phyloP scores from a whole-genome alignment of 306 rosid genomes.

The Lathyrus sativus region DNA sequence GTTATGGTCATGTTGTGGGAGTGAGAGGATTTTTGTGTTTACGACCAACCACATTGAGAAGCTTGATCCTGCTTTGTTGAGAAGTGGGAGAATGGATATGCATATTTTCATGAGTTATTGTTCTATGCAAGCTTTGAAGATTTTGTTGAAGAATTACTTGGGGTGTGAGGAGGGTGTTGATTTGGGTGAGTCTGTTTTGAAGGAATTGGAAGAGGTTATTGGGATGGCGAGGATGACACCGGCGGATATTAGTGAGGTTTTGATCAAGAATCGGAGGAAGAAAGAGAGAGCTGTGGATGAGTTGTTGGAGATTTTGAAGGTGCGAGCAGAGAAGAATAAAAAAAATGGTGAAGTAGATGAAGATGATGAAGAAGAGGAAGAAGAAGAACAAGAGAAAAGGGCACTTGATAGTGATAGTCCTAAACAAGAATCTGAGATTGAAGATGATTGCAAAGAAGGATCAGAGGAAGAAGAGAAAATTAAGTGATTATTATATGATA shows the following conservation, averaged over 20 bases:
- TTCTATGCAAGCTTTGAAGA: constrained; percentile 65
- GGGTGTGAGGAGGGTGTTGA: constrained; percentile 49
- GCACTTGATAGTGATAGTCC: constrained; percentile 94
- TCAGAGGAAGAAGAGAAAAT: constrained; percentile 44
- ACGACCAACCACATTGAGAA: constrained; percentile 97
- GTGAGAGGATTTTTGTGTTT: constrained; percentile 92
- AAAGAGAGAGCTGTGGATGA: constrained; percentile 59
- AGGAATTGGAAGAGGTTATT: constrained; percentile 54
- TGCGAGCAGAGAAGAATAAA: constrained; percentile 53
- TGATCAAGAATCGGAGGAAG: constrained; percentile 76
- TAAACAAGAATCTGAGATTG: constrained; percentile 56
- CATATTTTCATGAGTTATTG: constrained; percentile 86
- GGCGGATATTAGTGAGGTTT: constrained; percentile 86
- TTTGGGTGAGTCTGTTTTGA: constrained; percentile 30
- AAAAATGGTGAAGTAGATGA: constrained; percentile 44
- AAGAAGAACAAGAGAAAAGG: constrained; percentile 84
- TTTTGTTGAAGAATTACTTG: constrained; percentile 71
- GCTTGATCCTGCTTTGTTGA: constrained; percentile 84
- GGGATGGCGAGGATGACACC: constrained; percentile 83
- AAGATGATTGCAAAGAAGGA: constrained; percentile 52
- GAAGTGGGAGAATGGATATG: constrained; percentile 98
- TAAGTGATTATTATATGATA: constrained; percentile 24
- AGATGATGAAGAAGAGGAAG: constrained; percentile 49
- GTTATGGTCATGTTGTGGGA: constrained; percentile 97
- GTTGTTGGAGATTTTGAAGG: constrained; percentile 63